phyloP scores from a whole-genome alignment of 2,329 filamentous ascomycete species.

The Colletotrichum musae region DNA sequence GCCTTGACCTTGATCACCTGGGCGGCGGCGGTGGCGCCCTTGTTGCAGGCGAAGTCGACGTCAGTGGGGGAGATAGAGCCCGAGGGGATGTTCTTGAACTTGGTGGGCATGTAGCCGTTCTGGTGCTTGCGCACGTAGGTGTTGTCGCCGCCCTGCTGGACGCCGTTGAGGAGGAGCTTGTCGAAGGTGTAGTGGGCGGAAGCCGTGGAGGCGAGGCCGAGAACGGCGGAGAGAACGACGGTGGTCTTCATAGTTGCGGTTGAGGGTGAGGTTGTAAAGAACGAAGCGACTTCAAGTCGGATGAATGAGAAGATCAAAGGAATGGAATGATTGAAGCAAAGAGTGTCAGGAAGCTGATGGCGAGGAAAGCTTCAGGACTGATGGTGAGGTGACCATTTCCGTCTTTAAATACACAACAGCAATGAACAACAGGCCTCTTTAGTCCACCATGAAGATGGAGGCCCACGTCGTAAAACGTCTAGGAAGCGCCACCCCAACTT shows the following conservation, averaged over 20 bases:
- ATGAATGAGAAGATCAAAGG: conserved; percentile 6
- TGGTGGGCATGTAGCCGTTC: conserved; percentile 42
- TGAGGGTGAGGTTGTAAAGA: conserved; percentile 8
- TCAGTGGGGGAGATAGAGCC: conserved; percentile 30
- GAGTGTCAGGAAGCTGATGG: conserved; percentile 14
- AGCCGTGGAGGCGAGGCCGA: conserved; percentile 26
- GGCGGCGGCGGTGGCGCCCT: conserved; percentile 24
- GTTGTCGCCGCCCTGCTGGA: conserved; percentile 42
- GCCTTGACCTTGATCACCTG: conserved; percentile 39
- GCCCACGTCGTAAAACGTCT: too few species aligned
- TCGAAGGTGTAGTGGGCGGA: conserved; percentile 46
- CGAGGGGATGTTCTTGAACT: conserved; percentile 36
- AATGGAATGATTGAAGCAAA: conserved; percentile 14
- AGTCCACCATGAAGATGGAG: too few species aligned
- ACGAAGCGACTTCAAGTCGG: conserved; percentile 36
- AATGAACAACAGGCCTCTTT: too few species aligned
- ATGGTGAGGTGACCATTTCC: background rate
- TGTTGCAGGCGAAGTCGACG: conserved; percentile 40
- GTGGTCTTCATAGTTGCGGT: conserved; percentile 32
- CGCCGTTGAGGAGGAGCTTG: conserved; percentile 43
- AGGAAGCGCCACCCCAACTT: too few species aligned
- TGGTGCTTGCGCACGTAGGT: conserved; percentile 42
- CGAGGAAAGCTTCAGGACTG: background rate
- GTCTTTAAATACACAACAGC: conserved; percentile 2
- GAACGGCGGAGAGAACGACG: conserved; percentile 26